Percentiles rank a stretch among this genome's conserved stretches.
These are phyloP conservation scores for Lyophyllum shimeji DNA, from an alignment of 768 basidiomycete species.

Conservation along the genomic window DNA sequence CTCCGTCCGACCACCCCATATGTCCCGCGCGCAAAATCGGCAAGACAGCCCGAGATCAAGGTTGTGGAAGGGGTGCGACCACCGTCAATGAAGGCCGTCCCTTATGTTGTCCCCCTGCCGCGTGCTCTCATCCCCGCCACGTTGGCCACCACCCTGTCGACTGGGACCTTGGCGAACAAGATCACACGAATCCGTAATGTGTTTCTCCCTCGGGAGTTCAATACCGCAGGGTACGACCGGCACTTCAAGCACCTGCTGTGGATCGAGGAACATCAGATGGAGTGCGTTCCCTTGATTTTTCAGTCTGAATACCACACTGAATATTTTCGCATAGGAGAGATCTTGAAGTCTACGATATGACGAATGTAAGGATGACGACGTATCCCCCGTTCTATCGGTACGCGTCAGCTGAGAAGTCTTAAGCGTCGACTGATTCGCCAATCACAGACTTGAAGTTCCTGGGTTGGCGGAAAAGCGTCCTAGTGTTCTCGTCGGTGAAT, in stretches of 20 bases:
- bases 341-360: slow-evolving; percentile 37
- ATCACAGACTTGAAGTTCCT: slow-evolving; percentile 38
- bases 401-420: slow-evolving; percentile 14
- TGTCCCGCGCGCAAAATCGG: slow-evolving; percentile 28
- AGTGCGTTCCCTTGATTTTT: slow-evolving; percentile 18
- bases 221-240: slow-evolving; percentile 38
- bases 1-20: slow-evolving; percentile 49
- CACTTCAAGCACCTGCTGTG: slow-evolving; percentile 54
- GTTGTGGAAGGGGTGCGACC: slow-evolving; percentile 44
- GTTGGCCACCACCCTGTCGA: slow-evolving; percentile 30
- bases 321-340: slow-evolving; percentile 30
- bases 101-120: slow-evolving; percentile 41
- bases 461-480: slow-evolving; percentile 60
- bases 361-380: slow-evolving; percentile 28
- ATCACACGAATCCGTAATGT: slow-evolving; percentile 28
- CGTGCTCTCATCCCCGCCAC: slow-evolving; percentile 36
- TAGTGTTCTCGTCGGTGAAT: slow-evolving; percentile 53
- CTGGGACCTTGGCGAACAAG: slow-evolving; percentile 26
- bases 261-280: slow-evolving; percentile 31
- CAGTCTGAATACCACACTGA: background rate
- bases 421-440: background rate
- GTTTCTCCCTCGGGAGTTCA: slow-evolving; percentile 41
- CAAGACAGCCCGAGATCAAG: slow-evolving; percentile 29
- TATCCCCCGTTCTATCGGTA: slow-evolving; percentile 37
- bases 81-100: slow-evolving; percentile 38